Evolutionary conservation across 1,284 basidiomycete species (phyloP), one percentile per base, ranked within the genome.

Genomic region (Puccinia triticina): DNA sequence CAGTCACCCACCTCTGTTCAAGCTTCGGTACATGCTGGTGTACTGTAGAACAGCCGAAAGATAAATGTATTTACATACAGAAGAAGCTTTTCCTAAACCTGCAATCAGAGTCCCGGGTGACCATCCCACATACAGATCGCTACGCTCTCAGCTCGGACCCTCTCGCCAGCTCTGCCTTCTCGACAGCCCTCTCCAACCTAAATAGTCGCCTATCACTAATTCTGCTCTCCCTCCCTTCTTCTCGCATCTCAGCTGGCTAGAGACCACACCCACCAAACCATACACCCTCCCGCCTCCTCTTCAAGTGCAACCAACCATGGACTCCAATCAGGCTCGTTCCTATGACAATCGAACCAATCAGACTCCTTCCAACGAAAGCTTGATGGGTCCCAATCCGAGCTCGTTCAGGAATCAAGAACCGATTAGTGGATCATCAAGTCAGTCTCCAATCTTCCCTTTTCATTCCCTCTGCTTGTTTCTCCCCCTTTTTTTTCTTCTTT

Each of bases 321-420:
- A 55, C 26, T 55, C 43, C 71, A 53, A 73, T 32, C 61, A 53
- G 50, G 37, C 74, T 76, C 69, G 55, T 81, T 32, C 43, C 67
- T 81, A 74, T 57, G 43, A 74, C 61, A 48, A 37, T 82, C 71
- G 80, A 18, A 57, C 72, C 32, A 32, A 43, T 55, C 71, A 74
- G 43, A 82, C 80, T 75, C 72, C 79, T 46, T 82, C 80, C 43
- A 75, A 72, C 61, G 80, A 82, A 75, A 82, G 72, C 61, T 57
- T 75, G 10, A 74, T 82, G 72, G 80, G 80, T 8, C 67, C 80
- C 26, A 34, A 34, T 57, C 72, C 59, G 16, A 46, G n/a, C 18
- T 71, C 67, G 3, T 74, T 82, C 37, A 40, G 72, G 37, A 73
- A 73, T 37, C 80, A 66, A 64, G 80, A 82, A 37, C 72, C 61